phyloP scores from a whole-genome alignment of 164 flowering plant genomes.

The Nelumbo lutea region DNA sequence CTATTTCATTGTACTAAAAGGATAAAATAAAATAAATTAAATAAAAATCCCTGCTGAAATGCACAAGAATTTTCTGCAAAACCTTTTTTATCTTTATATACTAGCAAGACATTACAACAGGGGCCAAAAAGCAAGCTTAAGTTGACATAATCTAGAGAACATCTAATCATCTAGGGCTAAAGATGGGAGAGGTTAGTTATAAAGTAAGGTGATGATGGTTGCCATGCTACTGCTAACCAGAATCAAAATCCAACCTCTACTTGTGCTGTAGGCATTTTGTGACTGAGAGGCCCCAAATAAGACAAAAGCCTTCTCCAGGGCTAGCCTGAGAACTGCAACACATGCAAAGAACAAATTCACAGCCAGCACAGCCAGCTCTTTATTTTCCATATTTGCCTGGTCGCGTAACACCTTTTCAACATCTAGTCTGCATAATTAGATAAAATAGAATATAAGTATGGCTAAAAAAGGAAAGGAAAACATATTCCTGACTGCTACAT shows the following conservation, averaged over 20 bases:
- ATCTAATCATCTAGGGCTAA: not conserved
- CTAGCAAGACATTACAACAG: not conserved
- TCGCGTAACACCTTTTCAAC: constrained; percentile 45
- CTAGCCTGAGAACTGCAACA: constrained; percentile 48
- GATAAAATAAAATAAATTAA: not conserved
- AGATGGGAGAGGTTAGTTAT: constrained; percentile 18
- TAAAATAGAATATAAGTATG: not conserved
- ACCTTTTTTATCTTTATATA: not conserved
- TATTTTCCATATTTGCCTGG: constrained; percentile 52
- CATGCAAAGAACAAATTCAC: constrained; percentile 46
- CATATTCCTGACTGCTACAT: not conserved
- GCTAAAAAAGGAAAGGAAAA: not conserved
- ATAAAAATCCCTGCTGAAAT: not conserved
- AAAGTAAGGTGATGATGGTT: constrained; percentile 41
- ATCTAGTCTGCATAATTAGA: constrained; percentile 37
- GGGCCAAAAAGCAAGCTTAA: not conserved
- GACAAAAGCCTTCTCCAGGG: constrained; percentile 26
- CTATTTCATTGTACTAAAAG: not conserved
- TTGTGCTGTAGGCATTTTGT: constrained; percentile 22
- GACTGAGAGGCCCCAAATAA: constrained; percentile 26
- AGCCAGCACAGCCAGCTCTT: constrained; percentile 53
- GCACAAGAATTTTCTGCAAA: not conserved
- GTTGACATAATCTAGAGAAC: not conserved
- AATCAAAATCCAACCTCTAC: constrained; percentile 57
- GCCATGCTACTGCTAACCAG: constrained; percentile 49